These are phyloP conservation scores for Neospora caninum DNA, from an alignment of 169 alveolate genomes.

Conservation along the genomic window DNA sequence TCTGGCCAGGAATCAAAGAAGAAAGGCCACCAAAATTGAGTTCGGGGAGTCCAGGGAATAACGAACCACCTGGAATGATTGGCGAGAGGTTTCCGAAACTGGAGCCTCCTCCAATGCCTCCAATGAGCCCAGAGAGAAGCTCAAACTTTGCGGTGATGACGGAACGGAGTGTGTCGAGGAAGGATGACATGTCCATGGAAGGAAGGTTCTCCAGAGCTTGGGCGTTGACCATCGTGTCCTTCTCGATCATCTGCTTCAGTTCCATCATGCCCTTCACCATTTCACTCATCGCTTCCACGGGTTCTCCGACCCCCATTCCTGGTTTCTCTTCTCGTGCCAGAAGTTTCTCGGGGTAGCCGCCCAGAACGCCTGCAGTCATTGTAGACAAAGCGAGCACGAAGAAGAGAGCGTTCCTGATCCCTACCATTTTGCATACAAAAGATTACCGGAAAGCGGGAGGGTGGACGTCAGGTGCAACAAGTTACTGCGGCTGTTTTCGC, in stretches of 20 bases:
- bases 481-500: background rate
- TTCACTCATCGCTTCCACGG: background rate
- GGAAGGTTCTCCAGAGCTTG: conserved; percentile 8
- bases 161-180: conserved; percentile 13
- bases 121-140: conserved; percentile 22
- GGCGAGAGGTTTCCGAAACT: background rate
- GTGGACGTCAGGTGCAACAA: background rate
- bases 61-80: background rate
- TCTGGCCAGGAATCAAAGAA: background rate
- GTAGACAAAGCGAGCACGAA: background rate
- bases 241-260: conserved; percentile 7
- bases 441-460: background rate
- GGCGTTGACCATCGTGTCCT: background rate
- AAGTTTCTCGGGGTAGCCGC: background rate
- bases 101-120: conserved; percentile 12
- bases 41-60: background rate
- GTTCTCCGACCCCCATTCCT: background rate
- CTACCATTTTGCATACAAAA: background rate
- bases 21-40: background rate
- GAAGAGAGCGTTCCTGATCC: background rate
- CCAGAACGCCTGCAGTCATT: background rate
- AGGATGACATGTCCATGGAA: background rate
- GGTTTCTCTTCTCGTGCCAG: background rate
- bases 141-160: conserved; percentile 16
- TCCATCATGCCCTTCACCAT: conserved; percentile 33